These are phyloP conservation scores for Setomelanomma holmii DNA, from an alignment of 2,329 filamentous ascomycete species.

Conservation along the genomic window DNA sequence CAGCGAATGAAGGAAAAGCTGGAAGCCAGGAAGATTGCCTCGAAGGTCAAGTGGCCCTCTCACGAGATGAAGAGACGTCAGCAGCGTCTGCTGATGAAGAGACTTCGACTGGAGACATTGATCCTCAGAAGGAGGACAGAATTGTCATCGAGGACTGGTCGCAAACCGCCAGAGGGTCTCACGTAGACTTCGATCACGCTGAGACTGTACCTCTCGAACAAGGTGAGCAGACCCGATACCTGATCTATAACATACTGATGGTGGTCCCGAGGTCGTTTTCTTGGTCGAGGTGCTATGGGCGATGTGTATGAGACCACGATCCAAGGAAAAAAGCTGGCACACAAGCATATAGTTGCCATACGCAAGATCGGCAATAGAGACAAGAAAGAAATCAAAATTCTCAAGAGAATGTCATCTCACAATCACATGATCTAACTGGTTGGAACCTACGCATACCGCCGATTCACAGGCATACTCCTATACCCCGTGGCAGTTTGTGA, in stretches of 20 bases:
- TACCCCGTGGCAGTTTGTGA: conserved; percentile 29
- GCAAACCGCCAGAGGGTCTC: conserved; percentile 20
- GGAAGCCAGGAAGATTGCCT: background rate
- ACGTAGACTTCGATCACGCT: conserved; percentile 24
- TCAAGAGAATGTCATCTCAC: conserved; percentile 25
- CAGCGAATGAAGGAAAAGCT: background rate
- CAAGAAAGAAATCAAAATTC: conserved; percentile 27
- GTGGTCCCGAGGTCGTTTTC: conserved; percentile 3
- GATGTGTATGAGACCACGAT: conserved; percentile 26
- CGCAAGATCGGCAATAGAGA: conserved; percentile 16
- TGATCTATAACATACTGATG: background rate
- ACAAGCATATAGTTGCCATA: conserved; percentile 22
- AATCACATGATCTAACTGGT: conserved; percentile 28
- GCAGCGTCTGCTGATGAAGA: background rate
- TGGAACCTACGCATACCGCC: conserved; percentile 28
- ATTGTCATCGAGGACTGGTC: conserved; percentile 23
- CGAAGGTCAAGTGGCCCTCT: background rate
- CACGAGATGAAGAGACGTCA: background rate
- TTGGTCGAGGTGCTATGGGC: conserved; percentile 26
- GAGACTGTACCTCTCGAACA: conserved; percentile 21
- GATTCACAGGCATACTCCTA: conserved; percentile 22
- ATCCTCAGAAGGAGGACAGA: background rate
- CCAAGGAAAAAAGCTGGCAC: conserved; percentile 20
- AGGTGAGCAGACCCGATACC: conserved; percentile 3
- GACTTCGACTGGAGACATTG: conserved; percentile 1